Base-by-base conservation (phyloP, 2,329 filamentous ascomycete species). In the Cladosporium sp. region DNA sequence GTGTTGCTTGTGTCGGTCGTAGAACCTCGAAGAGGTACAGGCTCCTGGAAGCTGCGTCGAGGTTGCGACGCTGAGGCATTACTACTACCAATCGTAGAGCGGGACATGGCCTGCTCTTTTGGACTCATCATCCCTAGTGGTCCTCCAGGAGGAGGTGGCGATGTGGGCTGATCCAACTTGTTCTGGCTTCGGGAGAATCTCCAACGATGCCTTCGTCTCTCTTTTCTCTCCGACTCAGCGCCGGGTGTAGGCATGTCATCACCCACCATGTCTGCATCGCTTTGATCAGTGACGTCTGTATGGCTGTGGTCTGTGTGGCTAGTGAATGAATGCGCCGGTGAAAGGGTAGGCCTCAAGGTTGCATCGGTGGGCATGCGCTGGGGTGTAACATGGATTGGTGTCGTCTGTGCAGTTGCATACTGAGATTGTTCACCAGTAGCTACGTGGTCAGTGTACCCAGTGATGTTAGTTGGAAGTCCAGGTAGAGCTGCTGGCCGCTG, bases 311-410 rank as follows among this genome's bases (percentile, higher is more conserved):
- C 88, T 0, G 85, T 86, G 55, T 84, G 84, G 10, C 92, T 94
- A 70, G 91, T 88, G 66, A 93, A 83, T 0, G 93, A 96, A 2
- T 89, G 87, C 0, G 91, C 87, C 0, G 91, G 91, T 0, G 92
- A 96, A 67, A 85, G 84, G 68, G 88, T 87, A 0, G 89, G 87
- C 69, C 86, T 88, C 35, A 93, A 76, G 0, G 85, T 83, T 7
- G 77, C 72, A 16, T 80, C 79, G 77, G 84, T 64, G 73, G 73
- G 93, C 94, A 44, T 89, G 84, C 31, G 88, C 89, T 59, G 93
- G 94, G 77, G 93, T 94, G 72, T 2, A 91, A 92, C 74, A 91
- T 97, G 55, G 87, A 88, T 73, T 90, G 94, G 63, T 29, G 46
- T 60, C 18, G 63, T 55, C 40, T 70, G 68, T 11, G 73, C 70